Evolutionary conservation across 1,139 yeast species (phyloP).

Genomic region (Scheffersomyces illinoinensis): DNA sequence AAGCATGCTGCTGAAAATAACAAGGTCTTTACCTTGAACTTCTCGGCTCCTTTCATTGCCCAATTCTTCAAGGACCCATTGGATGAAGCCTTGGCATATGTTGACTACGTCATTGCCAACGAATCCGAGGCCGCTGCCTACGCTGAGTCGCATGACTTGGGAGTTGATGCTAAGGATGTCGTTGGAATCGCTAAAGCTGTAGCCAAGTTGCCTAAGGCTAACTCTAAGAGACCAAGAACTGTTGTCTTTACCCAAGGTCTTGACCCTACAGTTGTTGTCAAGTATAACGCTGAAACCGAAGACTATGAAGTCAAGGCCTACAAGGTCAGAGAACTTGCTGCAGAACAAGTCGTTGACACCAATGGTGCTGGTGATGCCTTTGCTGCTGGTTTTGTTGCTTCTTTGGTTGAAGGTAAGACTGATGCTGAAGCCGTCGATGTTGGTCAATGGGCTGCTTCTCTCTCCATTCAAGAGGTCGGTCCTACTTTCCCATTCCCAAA

Average conservation of each 20-base stretch:
- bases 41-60: slow-evolving; percentile 96
- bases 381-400: slow-evolving; percentile 96
- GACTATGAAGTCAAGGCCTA: slow-evolving; percentile 49
- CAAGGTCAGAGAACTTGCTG: slow-evolving; percentile 72
- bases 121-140: slow-evolving; percentile 96
- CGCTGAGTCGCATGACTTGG: slow-evolving; percentile 77
- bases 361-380: slow-evolving; percentile 99
- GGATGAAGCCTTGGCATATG: slow-evolving; percentile 78
- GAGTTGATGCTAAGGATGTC: slow-evolving; percentile 57
- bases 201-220: slow-evolving; percentile 77
- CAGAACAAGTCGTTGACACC: slow-evolving; percentile 77
- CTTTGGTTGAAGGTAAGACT: slow-evolving; percentile 72
- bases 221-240: slow-evolving; percentile 70
- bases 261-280: slow-evolving; percentile 80
- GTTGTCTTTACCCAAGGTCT: slow-evolving; percentile 92
- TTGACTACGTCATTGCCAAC: slow-evolving; percentile 91
- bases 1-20: slow-evolving; percentile 85
- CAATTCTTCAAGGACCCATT: slow-evolving; percentile 93
- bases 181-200: slow-evolving; percentile 78
- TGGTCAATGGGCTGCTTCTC: slow-evolving; percentile 97
- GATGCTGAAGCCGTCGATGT: slow-evolving; percentile 66
- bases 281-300: slow-evolving; percentile 49
- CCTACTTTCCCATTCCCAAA: slow-evolving; percentile 91
- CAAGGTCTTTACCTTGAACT: slow-evolving; percentile 82
- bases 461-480: slow-evolving; percentile 90